Evolutionary conservation across 2,329 filamentous ascomycete genomes (phyloP).

Genomic region (Zymoseptoria passerinii): DNA sequence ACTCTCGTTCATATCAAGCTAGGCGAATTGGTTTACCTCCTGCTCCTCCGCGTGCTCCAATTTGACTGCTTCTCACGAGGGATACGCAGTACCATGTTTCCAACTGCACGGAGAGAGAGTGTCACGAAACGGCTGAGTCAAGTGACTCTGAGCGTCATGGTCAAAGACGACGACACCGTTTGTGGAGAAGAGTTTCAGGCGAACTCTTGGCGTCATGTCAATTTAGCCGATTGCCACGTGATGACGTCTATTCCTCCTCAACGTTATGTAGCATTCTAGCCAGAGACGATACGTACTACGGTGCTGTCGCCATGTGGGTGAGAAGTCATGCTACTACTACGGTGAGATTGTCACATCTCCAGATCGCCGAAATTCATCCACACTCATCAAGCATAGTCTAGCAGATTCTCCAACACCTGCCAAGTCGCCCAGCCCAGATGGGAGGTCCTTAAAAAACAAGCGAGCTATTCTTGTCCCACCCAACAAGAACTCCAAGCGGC

Average conservation of each 20-base stretch:
- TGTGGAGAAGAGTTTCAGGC: constrained; percentile 17
- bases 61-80: too few species aligned
- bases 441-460: too few species aligned
- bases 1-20: too few species aligned
- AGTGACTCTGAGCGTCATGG: too few species aligned
- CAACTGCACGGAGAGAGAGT: too few species aligned
- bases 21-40: too few species aligned
- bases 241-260: neutral
- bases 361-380: too few species aligned
- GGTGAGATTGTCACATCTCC: too few species aligned
- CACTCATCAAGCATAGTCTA: neutral
- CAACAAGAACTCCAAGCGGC: neutral
- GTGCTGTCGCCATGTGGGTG: neutral
- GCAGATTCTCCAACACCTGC: neutral
- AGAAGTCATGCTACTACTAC: neutral
- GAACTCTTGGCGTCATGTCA: constrained; percentile 2
- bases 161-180: constrained; percentile 14
- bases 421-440: neutral
- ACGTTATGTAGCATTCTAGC: neutral
- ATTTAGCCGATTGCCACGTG: neutral
- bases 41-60: neutral
- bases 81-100: too few species aligned
- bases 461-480: neutral
- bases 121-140: too few species aligned
- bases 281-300: neutral